Conservation (phyloP, 2,329 filamentous ascomycete species). For the Penicillium hordei region DNA sequence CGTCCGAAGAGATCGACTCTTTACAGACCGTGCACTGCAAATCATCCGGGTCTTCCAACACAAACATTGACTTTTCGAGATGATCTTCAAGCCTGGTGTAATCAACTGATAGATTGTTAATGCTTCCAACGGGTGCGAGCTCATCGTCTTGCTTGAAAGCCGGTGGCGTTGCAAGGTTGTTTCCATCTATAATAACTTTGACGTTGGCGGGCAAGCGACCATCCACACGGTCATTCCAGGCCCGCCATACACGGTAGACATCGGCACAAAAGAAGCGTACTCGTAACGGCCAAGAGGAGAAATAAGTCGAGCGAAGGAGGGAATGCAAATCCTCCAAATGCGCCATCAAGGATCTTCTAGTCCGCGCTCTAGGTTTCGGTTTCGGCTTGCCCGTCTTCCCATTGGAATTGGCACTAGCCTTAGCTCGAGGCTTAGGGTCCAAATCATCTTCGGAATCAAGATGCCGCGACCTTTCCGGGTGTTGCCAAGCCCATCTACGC, state of each 20-base stretch:
- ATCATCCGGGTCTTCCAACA: constrained; percentile 41
- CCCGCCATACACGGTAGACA: constrained; percentile 67
- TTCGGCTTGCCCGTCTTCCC: constrained; percentile 45
- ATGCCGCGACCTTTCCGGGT: constrained; percentile 77
- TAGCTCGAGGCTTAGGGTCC: constrained; percentile 32
- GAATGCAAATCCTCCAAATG: constrained; percentile 79
- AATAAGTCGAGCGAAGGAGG: constrained; percentile 75
- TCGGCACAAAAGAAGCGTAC: constrained; percentile 76
- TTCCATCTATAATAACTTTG: constrained; percentile 55
- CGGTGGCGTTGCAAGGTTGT: constrained; percentile 15
- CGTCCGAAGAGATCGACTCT: constrained; percentile 34
- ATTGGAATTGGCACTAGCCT: constrained; percentile 35
- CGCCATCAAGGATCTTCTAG: constrained; percentile 60
- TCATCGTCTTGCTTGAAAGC: constrained; percentile 11
- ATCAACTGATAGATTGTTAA: constrained; percentile 53
- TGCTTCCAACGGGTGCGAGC: constrained; percentile 35
- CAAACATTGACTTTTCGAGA: constrained; percentile 52
- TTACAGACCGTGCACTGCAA: constrained; percentile 54
- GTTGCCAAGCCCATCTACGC: constrained; percentile 83
- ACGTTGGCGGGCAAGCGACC: constrained; percentile 52
- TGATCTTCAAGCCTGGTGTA: constrained; percentile 53
- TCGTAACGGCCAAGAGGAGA: constrained; percentile 76
- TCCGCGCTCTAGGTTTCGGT: constrained; percentile 46
- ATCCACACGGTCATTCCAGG: constrained; percentile 53
- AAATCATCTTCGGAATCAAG: constrained; percentile 65